Base-by-base conservation (phyloP, 768 basidiomycete genomes). In the Fomitopsis serialis region DNA sequence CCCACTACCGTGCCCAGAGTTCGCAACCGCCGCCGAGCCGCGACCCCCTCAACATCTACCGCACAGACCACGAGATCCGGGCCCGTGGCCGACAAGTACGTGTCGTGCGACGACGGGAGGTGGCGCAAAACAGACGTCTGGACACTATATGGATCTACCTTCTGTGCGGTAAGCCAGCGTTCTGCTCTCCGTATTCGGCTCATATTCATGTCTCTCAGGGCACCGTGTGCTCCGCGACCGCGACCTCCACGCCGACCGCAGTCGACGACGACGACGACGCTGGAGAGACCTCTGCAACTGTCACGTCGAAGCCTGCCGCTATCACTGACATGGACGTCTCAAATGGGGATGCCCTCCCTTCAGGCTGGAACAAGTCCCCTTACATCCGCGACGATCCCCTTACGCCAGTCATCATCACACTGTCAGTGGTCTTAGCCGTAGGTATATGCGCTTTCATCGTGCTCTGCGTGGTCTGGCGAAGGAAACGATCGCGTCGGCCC, bases 341-440 rank as follows among this genome's bases (percentile, higher is more conserved):
- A 19, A 34, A 49, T 15, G 35, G 37, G 6, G 24, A 27, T 19
- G 19, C 15, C 37, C 37, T 34, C 17, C 53, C 42, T 55, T 54
- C 60, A 8, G 66, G 66, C 13, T 67, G 66, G 66, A 36, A 48
- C 42, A 53, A 47, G 23, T 1, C 37, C 10, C 44, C 47, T 12
- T 25, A 45, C 13, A 13, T 45, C 15, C 1, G 46, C 15, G 49
- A 43, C n/a, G 57, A 66, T 37, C 54, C 54, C 40, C 23, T 61
- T 24, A 58, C 64, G 10, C 49, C 60, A 35, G 54, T 71, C 53
- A 70, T 72, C 45, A 63, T 90, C 32, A 73, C 73, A 25, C 67
- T 89, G 1, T 81, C 85, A 2, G 76, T 89, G 25, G 73, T 78
- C 19, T 76, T 91, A 27, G 84, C 87, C 0, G 67, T 80, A 24